Evolutionary conservation across 2,329 filamentous ascomycete species (phyloP).

Genomic region (Botrytis paeoniae): DNA sequence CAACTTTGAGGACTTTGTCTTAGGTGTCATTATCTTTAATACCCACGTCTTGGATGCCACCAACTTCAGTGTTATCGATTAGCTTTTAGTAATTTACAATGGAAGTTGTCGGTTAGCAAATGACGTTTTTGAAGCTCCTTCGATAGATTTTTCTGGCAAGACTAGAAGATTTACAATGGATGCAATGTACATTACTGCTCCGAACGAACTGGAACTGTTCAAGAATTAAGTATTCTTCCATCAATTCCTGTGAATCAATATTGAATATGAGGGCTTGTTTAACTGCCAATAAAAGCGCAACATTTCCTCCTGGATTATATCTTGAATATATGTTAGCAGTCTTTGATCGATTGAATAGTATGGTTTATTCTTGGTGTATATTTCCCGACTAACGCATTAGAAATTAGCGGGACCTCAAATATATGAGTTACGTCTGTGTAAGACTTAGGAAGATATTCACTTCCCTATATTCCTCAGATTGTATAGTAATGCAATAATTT

Average conservation of each 20-base stretch:
- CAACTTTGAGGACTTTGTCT: slow-evolving; percentile 17
- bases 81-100: slow-evolving; percentile 3
- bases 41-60: background rate
- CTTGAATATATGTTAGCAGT: background rate
- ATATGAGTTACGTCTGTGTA: too few species aligned
- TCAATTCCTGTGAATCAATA: background rate
- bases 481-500: background rate
- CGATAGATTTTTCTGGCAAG: background rate
- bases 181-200: background rate
- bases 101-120: background rate
- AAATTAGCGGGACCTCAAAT: background rate
- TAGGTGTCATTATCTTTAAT: slow-evolving; percentile 25
- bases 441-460: too few species aligned
- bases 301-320: background rate
- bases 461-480: background rate
- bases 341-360: background rate
- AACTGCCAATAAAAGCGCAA: background rate
- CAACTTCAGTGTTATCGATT: background rate
- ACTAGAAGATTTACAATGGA: background rate
- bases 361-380: background rate
- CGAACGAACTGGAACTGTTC: background rate
- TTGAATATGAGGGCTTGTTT: background rate
- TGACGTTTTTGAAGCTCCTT: background rate
- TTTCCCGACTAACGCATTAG: background rate
- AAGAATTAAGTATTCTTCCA: background rate